Percentiles rank a stretch among this genome's conserved stretches.
phyloP scores from a whole-genome alignment of 1,284 basidiomycete species.

The Retiboletus flavoniger region DNA sequence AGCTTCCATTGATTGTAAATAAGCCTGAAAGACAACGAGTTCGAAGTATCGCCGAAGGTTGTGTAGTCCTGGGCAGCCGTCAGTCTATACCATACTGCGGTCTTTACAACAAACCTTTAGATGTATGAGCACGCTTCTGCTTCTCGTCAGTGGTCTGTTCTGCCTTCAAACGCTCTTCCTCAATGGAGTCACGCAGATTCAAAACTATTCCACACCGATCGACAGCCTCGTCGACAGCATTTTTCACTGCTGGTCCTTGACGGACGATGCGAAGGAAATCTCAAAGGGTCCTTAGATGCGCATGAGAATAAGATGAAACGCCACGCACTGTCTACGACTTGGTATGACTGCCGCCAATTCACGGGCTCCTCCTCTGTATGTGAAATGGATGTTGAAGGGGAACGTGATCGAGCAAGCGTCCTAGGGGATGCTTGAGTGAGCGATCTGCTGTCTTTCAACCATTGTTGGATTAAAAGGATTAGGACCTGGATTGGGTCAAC shows the following conservation, averaged over 20 bases:
- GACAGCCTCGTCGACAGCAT: slow-evolving; percentile 87
- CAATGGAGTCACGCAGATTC: slow-evolving; percentile 88
- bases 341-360: slow-evolving; percentile 65
- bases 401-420: slow-evolving; percentile 37
- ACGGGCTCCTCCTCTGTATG: slow-evolving; percentile 31
- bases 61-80: slow-evolving; percentile 59
- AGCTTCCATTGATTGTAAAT: slow-evolving; percentile 82
- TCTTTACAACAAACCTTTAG: slow-evolving; percentile 56
- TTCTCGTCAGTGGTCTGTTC: slow-evolving; percentile 76
- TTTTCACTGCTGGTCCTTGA: slow-evolving; percentile 86
- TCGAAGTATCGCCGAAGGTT: slow-evolving; percentile 87
- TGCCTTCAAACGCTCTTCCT: slow-evolving; percentile 72
- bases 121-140: slow-evolving; percentile 62
- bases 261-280: slow-evolving; percentile 91
- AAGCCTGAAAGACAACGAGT: slow-evolving; percentile 92
- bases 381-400: slow-evolving; percentile 39
- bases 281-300: slow-evolving; percentile 34
- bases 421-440: slow-evolving; percentile 41
- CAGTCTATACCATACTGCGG: neutral
- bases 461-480: slow-evolving; percentile 82
- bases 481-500: slow-evolving; percentile 56
- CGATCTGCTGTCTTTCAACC: slow-evolving; percentile 59
- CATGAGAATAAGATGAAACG: neutral
- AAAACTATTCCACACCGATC: slow-evolving; percentile 84
- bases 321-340: slow-evolving; percentile 73